Evolutionary conservation across 2,329 filamentous ascomycete genomes (phyloP).

Genomic region (Colletotrichum lentis): DNA sequence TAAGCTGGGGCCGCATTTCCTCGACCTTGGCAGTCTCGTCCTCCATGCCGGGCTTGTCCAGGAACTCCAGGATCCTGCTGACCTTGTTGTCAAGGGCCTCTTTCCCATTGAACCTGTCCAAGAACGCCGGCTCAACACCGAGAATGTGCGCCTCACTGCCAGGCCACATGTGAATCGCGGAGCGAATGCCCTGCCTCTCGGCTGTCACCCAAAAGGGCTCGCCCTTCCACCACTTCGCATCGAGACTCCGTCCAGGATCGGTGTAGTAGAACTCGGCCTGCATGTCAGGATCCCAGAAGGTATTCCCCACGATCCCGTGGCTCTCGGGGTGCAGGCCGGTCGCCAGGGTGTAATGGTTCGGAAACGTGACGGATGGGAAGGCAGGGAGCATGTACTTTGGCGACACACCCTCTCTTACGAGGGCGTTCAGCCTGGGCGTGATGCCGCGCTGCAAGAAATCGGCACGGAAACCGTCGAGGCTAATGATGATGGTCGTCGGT

Average conservation of each 20-base stretch:
- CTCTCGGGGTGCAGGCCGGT: constrained; percentile 92
- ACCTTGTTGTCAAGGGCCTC: constrained; percentile 81
- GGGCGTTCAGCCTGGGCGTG: constrained; percentile 81
- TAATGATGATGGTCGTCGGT: constrained; percentile 92
- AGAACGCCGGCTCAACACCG: constrained; percentile 75
- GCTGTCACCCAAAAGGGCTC: constrained; percentile 95
- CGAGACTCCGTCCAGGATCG: constrained; percentile 75
- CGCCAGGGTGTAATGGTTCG: constrained; percentile 92
- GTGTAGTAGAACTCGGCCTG: constrained; percentile 89
- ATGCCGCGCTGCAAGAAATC: constrained; percentile 87
- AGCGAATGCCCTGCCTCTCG: constrained; percentile 78
- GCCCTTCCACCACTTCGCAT: constrained; percentile 92
- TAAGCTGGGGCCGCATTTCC: constrained; percentile 81
- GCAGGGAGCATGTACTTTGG: constrained; percentile 92
- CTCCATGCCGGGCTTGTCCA: constrained; percentile 82
- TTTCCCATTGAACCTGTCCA: constrained; percentile 85
- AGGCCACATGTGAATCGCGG: constrained; percentile 98
- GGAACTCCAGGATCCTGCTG: constrained; percentile 77
- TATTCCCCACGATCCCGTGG: constrained; percentile 92
- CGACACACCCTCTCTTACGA: constrained; percentile 85
- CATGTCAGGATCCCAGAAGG: constrained; percentile 86
- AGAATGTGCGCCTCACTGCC: constrained; percentile 89
- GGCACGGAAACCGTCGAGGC: constrained; percentile 93
- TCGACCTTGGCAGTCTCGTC: constrained; percentile 58
- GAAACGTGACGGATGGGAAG: constrained; percentile 96